Percentiles rank a stretch among this genome's conserved stretches.
phyloP scores from a whole-genome alignment of 345 rosid species.

The Eucalyptus globulus region DNA sequence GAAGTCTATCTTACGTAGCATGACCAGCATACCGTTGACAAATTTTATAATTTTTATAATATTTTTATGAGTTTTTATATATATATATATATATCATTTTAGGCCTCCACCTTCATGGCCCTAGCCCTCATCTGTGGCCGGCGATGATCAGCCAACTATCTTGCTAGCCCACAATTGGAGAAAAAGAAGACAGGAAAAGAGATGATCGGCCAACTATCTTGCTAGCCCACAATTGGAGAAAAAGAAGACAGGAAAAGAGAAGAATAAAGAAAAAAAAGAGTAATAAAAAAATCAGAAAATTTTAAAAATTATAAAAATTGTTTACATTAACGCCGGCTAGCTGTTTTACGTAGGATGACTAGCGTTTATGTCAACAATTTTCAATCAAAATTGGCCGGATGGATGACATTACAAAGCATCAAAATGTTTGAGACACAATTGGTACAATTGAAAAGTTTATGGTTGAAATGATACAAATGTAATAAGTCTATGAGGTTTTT shows the following conservation, averaged over 20 bases:
- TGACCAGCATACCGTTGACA: accelerated
- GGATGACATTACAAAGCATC: neutral
- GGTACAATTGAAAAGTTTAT: too few species aligned
- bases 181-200: neutral
- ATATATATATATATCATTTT: too few species aligned
- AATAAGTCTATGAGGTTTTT: neutral
- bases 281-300: neutral
- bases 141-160: neutral
- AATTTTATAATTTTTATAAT: too few species aligned
- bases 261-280: too few species aligned
- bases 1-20: accelerated
- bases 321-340: accelerated
- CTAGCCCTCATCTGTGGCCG: neutral
- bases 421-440: too few species aligned
- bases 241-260: neutral
- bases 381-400: accelerated
- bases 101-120: too few species aligned
- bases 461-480: neutral
- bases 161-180: neutral
- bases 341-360: accelerated
- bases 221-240: neutral
- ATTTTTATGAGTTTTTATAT: too few species aligned
- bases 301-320: too few species aligned
- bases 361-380: accelerated
- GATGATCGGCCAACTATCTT: neutral